phyloP scores from a whole-genome alignment of 495 filamentous ascomycete genomes.

The Aspergillus mulundensis region DNA sequence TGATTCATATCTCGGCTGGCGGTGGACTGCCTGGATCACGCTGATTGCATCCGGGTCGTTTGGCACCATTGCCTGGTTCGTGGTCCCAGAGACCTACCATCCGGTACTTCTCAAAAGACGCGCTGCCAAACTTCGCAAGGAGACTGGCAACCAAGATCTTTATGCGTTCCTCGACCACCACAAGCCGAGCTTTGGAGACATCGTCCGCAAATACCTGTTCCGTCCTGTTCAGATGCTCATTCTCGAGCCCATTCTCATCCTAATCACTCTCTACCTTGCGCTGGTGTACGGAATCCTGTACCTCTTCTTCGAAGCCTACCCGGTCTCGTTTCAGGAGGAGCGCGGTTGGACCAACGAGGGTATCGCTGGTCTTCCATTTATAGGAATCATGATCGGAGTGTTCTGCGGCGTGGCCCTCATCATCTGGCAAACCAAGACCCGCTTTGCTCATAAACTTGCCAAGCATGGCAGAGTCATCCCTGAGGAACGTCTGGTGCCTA shows the following conservation, averaged over 20 bases:
- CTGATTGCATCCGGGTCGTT: conserved; percentile 52
- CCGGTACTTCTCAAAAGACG: conserved; percentile 52
- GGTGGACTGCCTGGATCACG: conserved; percentile 63
- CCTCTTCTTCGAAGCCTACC: conserved; percentile 59
- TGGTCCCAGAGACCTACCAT: conserved; percentile 58
- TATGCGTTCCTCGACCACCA: conserved; percentile 57
- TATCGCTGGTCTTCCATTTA: conserved; percentile 54
- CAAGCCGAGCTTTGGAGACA: conserved; percentile 40
- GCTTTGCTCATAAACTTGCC: conserved; percentile 46
- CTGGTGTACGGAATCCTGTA: conserved; percentile 62
- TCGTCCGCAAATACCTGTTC: conserved; percentile 49
- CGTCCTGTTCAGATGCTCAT: conserved; percentile 59
- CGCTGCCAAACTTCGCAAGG: conserved; percentile 52
- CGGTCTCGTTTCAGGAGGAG: conserved; percentile 50
- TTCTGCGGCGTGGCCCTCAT: conserved; percentile 44
- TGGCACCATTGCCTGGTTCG: conserved; percentile 44
- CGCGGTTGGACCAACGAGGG: conserved; percentile 49
- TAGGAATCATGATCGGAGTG: conserved; percentile 56
- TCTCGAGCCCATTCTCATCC: conserved; percentile 57
- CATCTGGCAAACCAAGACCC: conserved; percentile 47
- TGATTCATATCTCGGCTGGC: conserved; percentile 54
- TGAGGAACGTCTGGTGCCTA: conserved; percentile 55
- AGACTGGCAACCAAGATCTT: conserved; percentile 60
- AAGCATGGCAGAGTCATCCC: conserved; percentile 50
- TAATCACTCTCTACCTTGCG: conserved; percentile 47